phyloP scores from a whole-genome alignment of 495 filamentous ascomycete genomes.

The Talaromyces thailandensis region DNA sequence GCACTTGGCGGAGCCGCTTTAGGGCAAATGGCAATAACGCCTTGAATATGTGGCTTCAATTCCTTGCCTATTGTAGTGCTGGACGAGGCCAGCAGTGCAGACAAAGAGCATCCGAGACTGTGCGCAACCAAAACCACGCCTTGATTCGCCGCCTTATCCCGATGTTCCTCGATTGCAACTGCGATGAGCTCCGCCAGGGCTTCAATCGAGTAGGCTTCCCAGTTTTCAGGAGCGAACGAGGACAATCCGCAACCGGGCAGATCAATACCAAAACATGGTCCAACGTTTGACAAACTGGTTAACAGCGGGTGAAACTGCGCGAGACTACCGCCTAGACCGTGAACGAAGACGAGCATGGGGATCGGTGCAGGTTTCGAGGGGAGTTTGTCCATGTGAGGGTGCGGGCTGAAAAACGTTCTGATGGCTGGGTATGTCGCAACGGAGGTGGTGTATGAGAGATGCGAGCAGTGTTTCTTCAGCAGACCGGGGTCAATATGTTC shows the following conservation, averaged over 20 bases:
- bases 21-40: slow-evolving; percentile 75
- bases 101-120: slow-evolving; percentile 78
- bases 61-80: slow-evolving; percentile 34
- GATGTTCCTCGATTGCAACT: slow-evolving; percentile 61
- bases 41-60: slow-evolving; percentile 56
- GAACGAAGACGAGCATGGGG: slow-evolving; percentile 84
- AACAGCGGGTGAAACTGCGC: slow-evolving; percentile 82
- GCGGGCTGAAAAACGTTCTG: slow-evolving; percentile 73
- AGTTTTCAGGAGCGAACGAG: slow-evolving; percentile 55
- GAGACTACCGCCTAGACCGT: slow-evolving; percentile 82
- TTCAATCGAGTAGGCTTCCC: slow-evolving; percentile 73
- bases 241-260: slow-evolving; percentile 83
- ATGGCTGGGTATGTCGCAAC: slow-evolving; percentile 64
- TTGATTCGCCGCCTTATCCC: slow-evolving; percentile 56
- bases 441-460: slow-evolving; percentile 61
- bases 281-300: slow-evolving; percentile 71
- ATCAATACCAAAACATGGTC: slow-evolving; percentile 85
- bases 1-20: slow-evolving; percentile 49
- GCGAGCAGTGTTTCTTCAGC: slow-evolving; percentile 64
- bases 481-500: slow-evolving; percentile 59
- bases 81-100: slow-evolving; percentile 62
- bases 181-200: slow-evolving; percentile 67
- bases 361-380: slow-evolving; percentile 61
- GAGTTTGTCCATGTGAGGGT: slow-evolving; percentile 71
- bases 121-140: slow-evolving; percentile 76